Conservation (phyloP, 2,329 filamentous ascomycete genomes). For the Metarhizium rileyi region DNA sequence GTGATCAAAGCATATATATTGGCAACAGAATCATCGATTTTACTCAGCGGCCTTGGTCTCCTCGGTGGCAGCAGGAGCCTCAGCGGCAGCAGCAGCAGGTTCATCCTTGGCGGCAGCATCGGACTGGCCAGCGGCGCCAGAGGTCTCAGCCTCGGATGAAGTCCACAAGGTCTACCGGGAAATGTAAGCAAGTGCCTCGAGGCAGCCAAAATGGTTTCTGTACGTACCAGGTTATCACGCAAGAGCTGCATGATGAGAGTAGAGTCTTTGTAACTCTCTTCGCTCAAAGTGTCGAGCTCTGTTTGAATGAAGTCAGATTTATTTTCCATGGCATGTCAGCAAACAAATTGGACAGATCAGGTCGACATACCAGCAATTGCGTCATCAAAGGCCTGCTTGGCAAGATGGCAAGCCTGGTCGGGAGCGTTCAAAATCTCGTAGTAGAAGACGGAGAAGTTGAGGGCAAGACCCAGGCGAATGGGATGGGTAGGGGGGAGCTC, state of each 20-base stretch:
- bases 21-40: constrained; percentile 22
- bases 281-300: constrained; percentile 94
- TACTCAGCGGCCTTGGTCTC: constrained; percentile 63
- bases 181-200: constrained; percentile 18
- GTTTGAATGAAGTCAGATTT: constrained; percentile 5
- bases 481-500: constrained; percentile 96
- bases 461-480: constrained; percentile 91
- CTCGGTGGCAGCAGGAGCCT: constrained; percentile 46
- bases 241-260: constrained; percentile 98
- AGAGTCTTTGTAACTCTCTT: constrained; percentile 99
- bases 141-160: constrained; percentile 87
- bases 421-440: constrained; percentile 99
- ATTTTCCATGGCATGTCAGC: constrained; percentile 5
- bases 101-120: constrained; percentile 35
- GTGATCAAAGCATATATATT: constrained; percentile 20
- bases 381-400: constrained; percentile 98
- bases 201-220: background rate
- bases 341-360: background rate
- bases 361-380: constrained; percentile 65
- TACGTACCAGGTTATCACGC: constrained; percentile 82
- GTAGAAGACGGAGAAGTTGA: constrained; percentile 99
- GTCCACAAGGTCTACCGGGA: constrained; percentile 87
- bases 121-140: constrained; percentile 39
- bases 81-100: constrained; percentile 40
- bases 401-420: constrained; percentile 95